Evolutionary conservation across 2,329 filamentous ascomycete species (phyloP), one percentile per base, ranked within the genome.

Genomic region (Pseudocercospora crystallina): DNA sequence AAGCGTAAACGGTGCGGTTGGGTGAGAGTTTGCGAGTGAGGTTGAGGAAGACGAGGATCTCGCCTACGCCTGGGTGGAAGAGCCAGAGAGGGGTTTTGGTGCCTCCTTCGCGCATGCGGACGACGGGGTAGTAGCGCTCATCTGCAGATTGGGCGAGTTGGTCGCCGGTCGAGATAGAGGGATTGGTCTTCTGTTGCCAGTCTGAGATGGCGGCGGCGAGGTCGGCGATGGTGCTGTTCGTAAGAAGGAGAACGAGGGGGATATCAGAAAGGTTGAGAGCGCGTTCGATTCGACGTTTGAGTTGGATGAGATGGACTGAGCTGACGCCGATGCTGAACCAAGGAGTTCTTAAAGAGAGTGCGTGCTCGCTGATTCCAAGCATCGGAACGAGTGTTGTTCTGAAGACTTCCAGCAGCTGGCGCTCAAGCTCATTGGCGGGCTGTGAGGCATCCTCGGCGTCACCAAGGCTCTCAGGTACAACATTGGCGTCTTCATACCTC

Each of bases 1-100:
- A 56, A 0, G 74, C 76, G 55, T 76, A 75, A 17, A 82, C 53
- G 1, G 76, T 72, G 5, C 79, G 66, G 60, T 66, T 67, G 17
- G 54, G 43, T 31, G 80, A 30, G 43, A 74, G 61, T 31, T 65
- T 49, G 20, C 7, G 20, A 7, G 69, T 66, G 2, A 73, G 57
- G 15, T 60, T 58, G 10, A 73, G 43, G 50, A 71, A 73, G 30
- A 71, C 63, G 1, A 73, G 60, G 12, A 72, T 56, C 41, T 73
- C 69, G 26, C 71, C 70, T 10, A 65, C 62, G 4, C 68, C 71
- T 0, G 71, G 69, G 42, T 72, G 71, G 8, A 72, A 51, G 17
- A 71, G 63, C 58, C 62, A 69, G 2, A 70, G 54, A 0, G 67
- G 65, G 4, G 61, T 52, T 37, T 66, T 66, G 35, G 36, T 26